phyloP scores from a whole-genome alignment of 2,329 filamentous ascomycete species.

The Aspergillus melleus region DNA sequence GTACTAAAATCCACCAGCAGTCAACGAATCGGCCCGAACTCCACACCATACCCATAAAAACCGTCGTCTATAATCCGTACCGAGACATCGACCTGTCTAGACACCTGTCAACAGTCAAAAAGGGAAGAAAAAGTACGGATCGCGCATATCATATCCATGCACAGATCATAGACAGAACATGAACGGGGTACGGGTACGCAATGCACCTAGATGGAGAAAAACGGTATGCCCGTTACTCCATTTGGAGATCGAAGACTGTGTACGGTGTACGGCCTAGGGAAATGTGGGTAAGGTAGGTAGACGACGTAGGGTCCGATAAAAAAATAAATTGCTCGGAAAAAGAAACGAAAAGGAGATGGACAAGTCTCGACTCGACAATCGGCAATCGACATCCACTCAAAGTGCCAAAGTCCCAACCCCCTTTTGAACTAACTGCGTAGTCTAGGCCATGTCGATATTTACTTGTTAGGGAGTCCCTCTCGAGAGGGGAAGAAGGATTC shows the following conservation, averaged over 20 bases:
- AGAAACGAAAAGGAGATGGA: background rate
- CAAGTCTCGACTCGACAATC: background rate
- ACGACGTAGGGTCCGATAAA: background rate
- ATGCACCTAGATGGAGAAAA: background rate
- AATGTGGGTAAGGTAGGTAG: too few relatives aligned
- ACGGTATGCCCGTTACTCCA: background rate
- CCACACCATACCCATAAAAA: background rate
- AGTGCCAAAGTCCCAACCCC: background rate
- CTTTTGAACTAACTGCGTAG: too few relatives aligned
- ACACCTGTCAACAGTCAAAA: background rate
- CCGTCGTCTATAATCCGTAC: background rate
- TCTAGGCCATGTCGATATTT: background rate
- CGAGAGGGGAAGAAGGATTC: background rate
- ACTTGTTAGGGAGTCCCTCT: background rate
- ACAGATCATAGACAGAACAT: background rate
- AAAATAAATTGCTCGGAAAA: background rate
- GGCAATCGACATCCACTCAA: background rate
- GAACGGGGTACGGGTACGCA: background rate
- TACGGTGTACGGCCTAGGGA: too few relatives aligned
- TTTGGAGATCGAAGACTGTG: background rate
- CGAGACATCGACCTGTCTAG: background rate
- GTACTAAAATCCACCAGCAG: background rate
- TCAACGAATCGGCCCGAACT: background rate
- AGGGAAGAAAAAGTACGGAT: background rate
- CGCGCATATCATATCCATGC: background rate